Evolutionary conservation across 352 stramenopile genomes (phyloP), one percentile per base, ranked within the genome.

Genomic region (Globisporangium emineosum): DNA sequence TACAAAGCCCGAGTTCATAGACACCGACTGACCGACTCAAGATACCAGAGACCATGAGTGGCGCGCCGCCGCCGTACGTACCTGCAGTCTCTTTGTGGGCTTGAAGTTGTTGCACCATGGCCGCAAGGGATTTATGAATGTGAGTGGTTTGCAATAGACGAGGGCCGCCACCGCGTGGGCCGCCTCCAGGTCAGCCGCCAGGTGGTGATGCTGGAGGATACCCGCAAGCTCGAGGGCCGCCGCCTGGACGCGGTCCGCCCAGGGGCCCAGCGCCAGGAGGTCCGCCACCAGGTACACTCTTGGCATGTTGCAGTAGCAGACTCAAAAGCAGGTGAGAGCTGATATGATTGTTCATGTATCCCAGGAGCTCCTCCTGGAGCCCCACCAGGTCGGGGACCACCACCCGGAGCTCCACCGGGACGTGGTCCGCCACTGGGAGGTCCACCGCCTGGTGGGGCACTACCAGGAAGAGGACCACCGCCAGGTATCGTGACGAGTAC

Each of bases 191-290:
- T 12, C 63, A 67, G 43, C 68, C 69, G 1, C 70, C 35, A 43
- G 35, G 35, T 19, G 35, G n/a, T n/a, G n/a, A 43, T 4, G 35
- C 70, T 25, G 59, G 63, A 30, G 69, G 68, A 30, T 89, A 87
- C 35, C 81, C 82, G 12, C 79, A 88, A 57, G 73, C 78, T 50
- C 69, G 79, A 49, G 80, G 79, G 3, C 78, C 79, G 27, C 77
- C 78, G 2, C 83, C 80, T 29, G 80, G 80, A 52, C 66, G 75
- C 57, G 72, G 69, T n/a, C 73, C 54, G 0, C 65, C 55, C 27
- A 62, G 66, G 56, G 72, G 72, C 4, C 69, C 72, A 55, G 72
- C 75, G 5, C 76, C 82, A 5, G 70, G 71, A 56, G 75, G 79
- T 17, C 72, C 75, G 29, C 79, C 77, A 19, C 72, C 74, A 75